Conservation (phyloP, 202 grass and related monocot genomes). For the Panicum hallii region DNA sequence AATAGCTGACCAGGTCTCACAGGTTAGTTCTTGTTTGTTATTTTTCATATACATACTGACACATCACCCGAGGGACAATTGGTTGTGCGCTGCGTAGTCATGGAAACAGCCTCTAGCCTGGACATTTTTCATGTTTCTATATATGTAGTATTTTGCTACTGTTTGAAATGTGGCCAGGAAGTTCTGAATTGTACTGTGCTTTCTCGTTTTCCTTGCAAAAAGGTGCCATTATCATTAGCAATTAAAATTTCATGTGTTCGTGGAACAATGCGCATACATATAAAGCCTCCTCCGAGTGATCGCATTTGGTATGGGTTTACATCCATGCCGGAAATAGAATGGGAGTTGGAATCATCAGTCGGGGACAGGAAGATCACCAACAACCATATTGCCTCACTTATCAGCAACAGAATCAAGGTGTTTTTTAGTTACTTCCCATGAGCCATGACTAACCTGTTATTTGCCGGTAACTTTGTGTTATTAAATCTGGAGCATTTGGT, state of each 20-base stretch:
- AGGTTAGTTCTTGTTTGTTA: constrained; percentile 53
- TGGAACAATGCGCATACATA: constrained; percentile 72
- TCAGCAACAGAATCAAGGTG: constrained; percentile 82
- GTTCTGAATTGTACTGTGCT: background rate
- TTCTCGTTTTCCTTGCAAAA: constrained; percentile 48
- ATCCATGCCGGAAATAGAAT: constrained; percentile 78
- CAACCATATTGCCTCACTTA: constrained; percentile 67
- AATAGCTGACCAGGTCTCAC: constrained; percentile 81
- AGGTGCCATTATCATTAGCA: constrained; percentile 80
- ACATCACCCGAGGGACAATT: background rate
- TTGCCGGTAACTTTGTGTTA: background rate
- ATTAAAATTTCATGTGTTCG: constrained; percentile 61
- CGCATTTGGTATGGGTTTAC: constrained; percentile 84
- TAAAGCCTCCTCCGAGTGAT: constrained; percentile 80
- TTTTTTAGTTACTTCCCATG: background rate
- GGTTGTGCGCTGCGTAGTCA: background rate
- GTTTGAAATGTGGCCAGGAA: constrained; percentile 23
- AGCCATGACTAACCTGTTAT: constrained; percentile 6
- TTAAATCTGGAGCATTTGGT: background rate
- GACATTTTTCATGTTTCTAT: background rate
- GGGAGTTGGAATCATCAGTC: constrained; percentile 79
- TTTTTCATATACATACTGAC: background rate
- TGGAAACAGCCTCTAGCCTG: background rate
- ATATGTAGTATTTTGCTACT: background rate
- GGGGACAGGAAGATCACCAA: constrained; percentile 79